A percentile compares a stretch with the other conserved stretches of the same genome.
Evolutionary conservation across 1,284 basidiomycete genomes (phyloP).

Genomic region (Flammula alnicola): DNA sequence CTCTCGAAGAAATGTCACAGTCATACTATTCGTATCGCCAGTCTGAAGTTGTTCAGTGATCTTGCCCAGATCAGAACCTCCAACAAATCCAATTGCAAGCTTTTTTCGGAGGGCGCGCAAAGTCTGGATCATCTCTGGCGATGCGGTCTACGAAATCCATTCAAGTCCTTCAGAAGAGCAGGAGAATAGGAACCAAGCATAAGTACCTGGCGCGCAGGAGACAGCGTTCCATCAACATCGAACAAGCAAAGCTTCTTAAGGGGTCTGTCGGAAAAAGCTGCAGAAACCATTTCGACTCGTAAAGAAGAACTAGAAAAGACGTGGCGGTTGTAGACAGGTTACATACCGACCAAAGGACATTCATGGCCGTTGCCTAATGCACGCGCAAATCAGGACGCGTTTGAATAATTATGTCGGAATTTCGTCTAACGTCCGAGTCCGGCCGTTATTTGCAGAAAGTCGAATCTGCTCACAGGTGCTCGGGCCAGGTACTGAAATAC

Average conservation of each 20-base stretch:
- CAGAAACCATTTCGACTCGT: constrained; percentile 51
- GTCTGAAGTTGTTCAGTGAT: constrained; percentile 81
- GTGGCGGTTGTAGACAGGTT: no score
- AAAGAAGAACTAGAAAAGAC: neutral
- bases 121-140: constrained; percentile 72
- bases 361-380: no score
- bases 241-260: constrained; percentile 76
- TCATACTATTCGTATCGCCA: constrained; percentile 56
- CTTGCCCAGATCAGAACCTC: constrained; percentile 88
- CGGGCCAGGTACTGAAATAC: no score
- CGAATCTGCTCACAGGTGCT: no score
- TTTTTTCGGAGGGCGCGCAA: constrained; percentile 76
- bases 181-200: neutral
- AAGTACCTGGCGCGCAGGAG: constrained; percentile 73
- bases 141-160: constrained; percentile 45
- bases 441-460: no score
- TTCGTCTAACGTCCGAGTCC: no score
- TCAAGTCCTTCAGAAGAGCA: neutral
- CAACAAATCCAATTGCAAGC: constrained; percentile 83
- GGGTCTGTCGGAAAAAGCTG: constrained; percentile 62
- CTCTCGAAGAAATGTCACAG: constrained; percentile 33
- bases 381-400: no score
- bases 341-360: no score
- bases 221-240: constrained; percentile 91
- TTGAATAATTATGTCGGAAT: no score